phyloP scores from a whole-genome alignment of 2,329 filamentous ascomycete species.

The Pestalotiopsis sp. region DNA sequence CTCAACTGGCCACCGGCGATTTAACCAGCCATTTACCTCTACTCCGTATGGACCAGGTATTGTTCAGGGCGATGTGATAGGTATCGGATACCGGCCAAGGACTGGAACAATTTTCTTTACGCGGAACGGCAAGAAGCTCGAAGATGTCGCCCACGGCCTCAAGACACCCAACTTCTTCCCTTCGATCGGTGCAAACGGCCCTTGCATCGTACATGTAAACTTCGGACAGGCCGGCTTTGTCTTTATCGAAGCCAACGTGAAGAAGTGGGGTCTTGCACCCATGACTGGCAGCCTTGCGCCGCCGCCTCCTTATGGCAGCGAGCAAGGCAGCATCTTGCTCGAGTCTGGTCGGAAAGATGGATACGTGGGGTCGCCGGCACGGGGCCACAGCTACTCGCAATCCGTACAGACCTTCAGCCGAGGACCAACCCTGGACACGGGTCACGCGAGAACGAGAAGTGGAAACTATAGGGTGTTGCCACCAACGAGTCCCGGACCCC shows the following conservation, averaged over 20 bases:
- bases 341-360: slow-evolving; percentile 77
- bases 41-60: slow-evolving; percentile 81
- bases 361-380: slow-evolving; percentile 45
- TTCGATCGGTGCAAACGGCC: slow-evolving; percentile 93
- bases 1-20: slow-evolving; percentile 82
- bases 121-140: slow-evolving; percentile 94
- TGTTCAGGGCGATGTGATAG: slow-evolving; percentile 93
- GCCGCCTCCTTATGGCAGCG: slow-evolving; percentile 93
- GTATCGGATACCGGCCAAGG: slow-evolving; percentile 90
- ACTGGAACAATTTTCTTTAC: slow-evolving; percentile 98
- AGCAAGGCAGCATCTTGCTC: slow-evolving; percentile 93
- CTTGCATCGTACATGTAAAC: slow-evolving; percentile 91
- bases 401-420: slow-evolving; percentile 46
- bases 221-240: slow-evolving; percentile 98
- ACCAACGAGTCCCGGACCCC: slow-evolving; percentile 84
- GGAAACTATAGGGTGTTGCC: slow-evolving; percentile 76
- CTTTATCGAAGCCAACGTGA: slow-evolving; percentile 98
- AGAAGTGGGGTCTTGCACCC: slow-evolving; percentile 98
- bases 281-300: slow-evolving; percentile 95
- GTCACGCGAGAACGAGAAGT: slow-evolving; percentile 74
- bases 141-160: slow-evolving; percentile 89
- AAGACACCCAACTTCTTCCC: slow-evolving; percentile 98
- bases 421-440: slow-evolving; percentile 50
- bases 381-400: slow-evolving; percentile 45
- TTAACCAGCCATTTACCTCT: slow-evolving; percentile 87